Percentiles rank a stretch among this genome's conserved stretches.
phyloP scores from a whole-genome alignment of 2,329 filamentous ascomycete species.

The Sporothrix brunneoviolacea region DNA sequence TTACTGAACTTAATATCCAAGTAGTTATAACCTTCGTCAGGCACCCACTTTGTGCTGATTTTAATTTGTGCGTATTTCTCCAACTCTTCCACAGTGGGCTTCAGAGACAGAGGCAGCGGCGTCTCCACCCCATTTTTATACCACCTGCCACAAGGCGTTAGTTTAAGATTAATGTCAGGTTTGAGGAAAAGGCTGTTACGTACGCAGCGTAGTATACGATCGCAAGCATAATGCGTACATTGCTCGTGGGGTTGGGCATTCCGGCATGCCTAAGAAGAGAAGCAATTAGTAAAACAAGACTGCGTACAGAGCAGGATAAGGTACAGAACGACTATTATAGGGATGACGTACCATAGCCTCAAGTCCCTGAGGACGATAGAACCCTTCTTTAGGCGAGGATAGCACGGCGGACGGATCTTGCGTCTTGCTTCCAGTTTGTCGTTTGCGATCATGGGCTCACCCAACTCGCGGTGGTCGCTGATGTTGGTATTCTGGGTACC shows the following conservation, averaged over 20 bases:
- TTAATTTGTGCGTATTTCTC: conserved; percentile 13
- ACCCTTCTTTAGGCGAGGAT: conserved; percentile 40
- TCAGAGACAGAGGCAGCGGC: conserved; percentile 12
- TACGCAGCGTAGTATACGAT: conserved; percentile 13
- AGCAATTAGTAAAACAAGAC: no score
- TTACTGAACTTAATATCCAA: conserved; percentile 16
- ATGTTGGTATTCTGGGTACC: conserved; percentile 45
- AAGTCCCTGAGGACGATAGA: conserved; percentile 50
- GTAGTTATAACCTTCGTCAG: conserved; percentile 15
- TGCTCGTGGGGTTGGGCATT: conserved; percentile 14
- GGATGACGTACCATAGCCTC: conserved; percentile 59
- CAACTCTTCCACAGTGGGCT: conserved; percentile 4
- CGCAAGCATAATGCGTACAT: conserved; percentile 13
- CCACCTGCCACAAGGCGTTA: neutral
- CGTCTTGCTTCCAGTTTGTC: conserved; percentile 37
- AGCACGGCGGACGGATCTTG: conserved; percentile 35
- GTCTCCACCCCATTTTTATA: conserved; percentile 15
- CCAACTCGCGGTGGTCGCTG: conserved; percentile 44
- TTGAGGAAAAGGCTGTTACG: neutral
- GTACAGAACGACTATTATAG: no score
- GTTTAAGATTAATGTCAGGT: no score
- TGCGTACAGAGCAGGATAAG: no score
- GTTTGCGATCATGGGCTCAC: conserved; percentile 38
- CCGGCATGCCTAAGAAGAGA: conserved; percentile 11
- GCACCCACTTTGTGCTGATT: conserved; percentile 13